Conservation (phyloP, 2,329 filamentous ascomycete genomes). For the Chaetomium strumarium region DNA sequence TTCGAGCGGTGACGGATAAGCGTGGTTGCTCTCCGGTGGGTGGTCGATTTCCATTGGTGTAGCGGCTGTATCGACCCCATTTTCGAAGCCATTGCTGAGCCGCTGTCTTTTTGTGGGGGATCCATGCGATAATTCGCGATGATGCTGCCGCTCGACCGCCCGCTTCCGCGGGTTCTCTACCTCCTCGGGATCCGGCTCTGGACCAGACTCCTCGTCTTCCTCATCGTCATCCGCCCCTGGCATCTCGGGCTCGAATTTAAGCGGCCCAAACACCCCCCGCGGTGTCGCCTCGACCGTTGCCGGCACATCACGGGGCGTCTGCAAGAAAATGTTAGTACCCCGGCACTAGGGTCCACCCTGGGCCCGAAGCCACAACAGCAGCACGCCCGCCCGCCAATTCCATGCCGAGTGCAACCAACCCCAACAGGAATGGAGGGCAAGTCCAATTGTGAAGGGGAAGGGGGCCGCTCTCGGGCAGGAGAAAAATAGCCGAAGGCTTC, state of each 20-base stretch:
- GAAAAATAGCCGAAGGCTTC: conserved; percentile 12
- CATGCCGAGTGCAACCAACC: conserved; percentile 16
- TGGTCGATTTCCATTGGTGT: conserved; percentile 58
- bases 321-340: conserved; percentile 39
- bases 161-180: conserved; percentile 47
- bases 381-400: conserved; percentile 17
- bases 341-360: conserved; percentile 18
- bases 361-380: conserved; percentile 10
- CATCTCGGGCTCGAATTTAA: conserved; percentile 39
- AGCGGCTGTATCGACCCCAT: conserved; percentile 45
- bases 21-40: conserved; percentile 46
- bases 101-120: conserved; percentile 54
- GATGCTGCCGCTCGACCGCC: conserved; percentile 40
- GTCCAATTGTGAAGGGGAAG: conserved; percentile 5
- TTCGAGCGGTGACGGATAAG: conserved; percentile 60
- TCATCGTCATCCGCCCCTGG: conserved; percentile 33
- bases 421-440: conserved; percentile 15
- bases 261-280: conserved; percentile 52
- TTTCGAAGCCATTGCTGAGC: conserved; percentile 58
- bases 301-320: conserved; percentile 45
- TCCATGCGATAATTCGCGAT: conserved; percentile 44
- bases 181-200: conserved; percentile 33
- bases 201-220: conserved; percentile 34
- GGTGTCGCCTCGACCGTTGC: conserved; percentile 42
- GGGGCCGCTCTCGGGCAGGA: background rate